These are phyloP conservation scores for Trichoderma arundinaceum DNA, from an alignment of 2,329 filamentous ascomycete genomes.

Conservation along the genomic window DNA sequence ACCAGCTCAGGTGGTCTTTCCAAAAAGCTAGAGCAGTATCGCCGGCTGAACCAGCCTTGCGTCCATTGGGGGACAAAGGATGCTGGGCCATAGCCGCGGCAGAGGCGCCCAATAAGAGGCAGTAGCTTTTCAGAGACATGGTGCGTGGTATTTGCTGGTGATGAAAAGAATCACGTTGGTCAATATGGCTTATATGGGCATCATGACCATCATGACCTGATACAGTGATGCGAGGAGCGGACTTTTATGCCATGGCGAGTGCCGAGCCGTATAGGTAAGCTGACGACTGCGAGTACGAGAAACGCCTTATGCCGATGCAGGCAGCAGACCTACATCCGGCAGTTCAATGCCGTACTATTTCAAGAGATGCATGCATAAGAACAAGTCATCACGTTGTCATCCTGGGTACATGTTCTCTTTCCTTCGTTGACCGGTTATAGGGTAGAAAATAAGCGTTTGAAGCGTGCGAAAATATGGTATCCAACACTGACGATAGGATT, in stretches of 20 bases:
- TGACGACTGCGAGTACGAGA: slow-evolving; percentile 1
- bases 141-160: not conserved
- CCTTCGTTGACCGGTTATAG: not conserved
- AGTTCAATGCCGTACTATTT: not conserved
- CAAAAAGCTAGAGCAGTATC: slow-evolving; percentile 29
- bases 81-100: slow-evolving; percentile 16
- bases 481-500: no score
- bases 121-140: slow-evolving; percentile 31
- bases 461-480: no score
- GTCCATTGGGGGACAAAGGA: slow-evolving; percentile 29
- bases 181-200: not conserved
- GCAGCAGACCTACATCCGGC: slow-evolving; percentile 3
- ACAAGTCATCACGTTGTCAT: not conserved
- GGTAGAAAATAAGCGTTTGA: no score
- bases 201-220: not conserved
- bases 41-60: slow-evolving; percentile 34
- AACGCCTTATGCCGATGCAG: not conserved
- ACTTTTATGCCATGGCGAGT: not conserved
- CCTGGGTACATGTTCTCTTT: not conserved
- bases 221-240: not conserved
- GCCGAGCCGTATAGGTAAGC: slow-evolving; percentile 10
- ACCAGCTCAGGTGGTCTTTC: slow-evolving; percentile 34
- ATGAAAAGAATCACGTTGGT: not conserved
- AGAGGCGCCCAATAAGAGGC: slow-evolving; percentile 12
- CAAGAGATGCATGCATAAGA: not conserved